Evolutionary conservation across 768 basidiomycete species (phyloP), one percentile per base, ranked within the genome.

Genomic region (Hydnum rufescens): DNA sequence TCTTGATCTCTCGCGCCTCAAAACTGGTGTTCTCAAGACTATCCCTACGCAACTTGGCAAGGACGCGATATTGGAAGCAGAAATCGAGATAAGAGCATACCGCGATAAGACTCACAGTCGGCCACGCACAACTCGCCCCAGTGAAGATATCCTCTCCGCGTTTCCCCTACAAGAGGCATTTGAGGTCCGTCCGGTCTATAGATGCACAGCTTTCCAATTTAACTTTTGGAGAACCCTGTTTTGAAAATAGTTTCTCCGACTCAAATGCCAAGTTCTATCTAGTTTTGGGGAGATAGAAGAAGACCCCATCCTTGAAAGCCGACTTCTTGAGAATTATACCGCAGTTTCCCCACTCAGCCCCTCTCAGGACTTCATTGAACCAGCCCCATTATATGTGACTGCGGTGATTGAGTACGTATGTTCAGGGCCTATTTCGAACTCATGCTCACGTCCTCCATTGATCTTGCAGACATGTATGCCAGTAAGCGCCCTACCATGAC

Each of bases 1-100:
- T 30, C 68, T 90, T 43, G 67, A 74, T 25, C 83, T 85, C 4
- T 76, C 86, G 54, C 76, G 75, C 55, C 71, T 92, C 53, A 78
- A 83, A 58, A 70, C 74, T 1, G 78, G 78, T 53, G 66, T 89
- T 34, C 71, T 83, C 54, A 78, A 72, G 60, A 69, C 83, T 36
- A 67, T 89, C 28, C 82, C 86, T 4, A 86, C 82, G 3, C 71
- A 77, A 49, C 71, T 95, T 43, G 92, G 89, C 47, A 88, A 95
- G 66, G 85, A 90, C 62, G 89, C 89, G 2, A 69, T 93, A 18
- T 69, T 90, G 48, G 92, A 96, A 66, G 92, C 92, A 0, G 92
- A 96, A 62, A 71, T 96, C 42, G 92, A 95, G 64, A 64, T 95
- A 44, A 74, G 86, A 60, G 86, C 86, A 4, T 90, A 90, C 68